Evolutionary conservation across 2,329 filamentous ascomycete genomes (phyloP), one percentile per base, ranked within the genome.

Genomic region (Arthrobotrys musiformis): DNA sequence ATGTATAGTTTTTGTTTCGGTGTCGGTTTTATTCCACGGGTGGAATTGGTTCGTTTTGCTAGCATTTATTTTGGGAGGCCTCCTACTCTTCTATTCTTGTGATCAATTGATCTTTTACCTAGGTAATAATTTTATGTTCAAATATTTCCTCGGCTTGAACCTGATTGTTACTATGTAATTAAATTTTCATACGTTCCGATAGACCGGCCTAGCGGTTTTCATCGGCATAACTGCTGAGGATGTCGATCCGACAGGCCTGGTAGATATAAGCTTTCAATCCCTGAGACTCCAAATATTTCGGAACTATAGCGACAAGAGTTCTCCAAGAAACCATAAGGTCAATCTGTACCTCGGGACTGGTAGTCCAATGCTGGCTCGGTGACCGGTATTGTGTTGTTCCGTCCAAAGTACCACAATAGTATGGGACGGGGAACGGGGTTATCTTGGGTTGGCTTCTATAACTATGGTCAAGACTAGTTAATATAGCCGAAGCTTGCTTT

Each of bases 231-330:
- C 19, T 5, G 2, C 30, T 40, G 1, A 15, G 22, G 15, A 19
- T 58, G 24, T 40, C 30, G 11, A 58, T 40, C 40, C 19, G 33
- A n/a, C 17, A 40, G 8, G 33, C 24, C 19, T 15, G n/a, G 17
- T 40, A n/a, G 9, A 13, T 11, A 9, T 58, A 58, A 40, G 54
- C 30, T 40, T 58, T n/a, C 3, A 8, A 58, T 56, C 19, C 30
- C 33, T 40, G 11, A n/a, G 33, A 4, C n/a, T 22, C 13, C 7
- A 40, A 9, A 26, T 58, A 4, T 40, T 40, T 58, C 11, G 33
- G 54, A 35, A 58, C n/a, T n/a, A 37, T 37, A 58, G 11, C 26
- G 19, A 40, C 11, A 58, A 58, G 54, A 58, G n/a, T 58, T 40
- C 54, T 40, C 54, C 54, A 58, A 58, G 54, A 58, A 58, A 26